Evolutionary conservation across 768 basidiomycete species (phyloP), one percentile per base, ranked within the genome.

Genomic region (Mycena metata): DNA sequence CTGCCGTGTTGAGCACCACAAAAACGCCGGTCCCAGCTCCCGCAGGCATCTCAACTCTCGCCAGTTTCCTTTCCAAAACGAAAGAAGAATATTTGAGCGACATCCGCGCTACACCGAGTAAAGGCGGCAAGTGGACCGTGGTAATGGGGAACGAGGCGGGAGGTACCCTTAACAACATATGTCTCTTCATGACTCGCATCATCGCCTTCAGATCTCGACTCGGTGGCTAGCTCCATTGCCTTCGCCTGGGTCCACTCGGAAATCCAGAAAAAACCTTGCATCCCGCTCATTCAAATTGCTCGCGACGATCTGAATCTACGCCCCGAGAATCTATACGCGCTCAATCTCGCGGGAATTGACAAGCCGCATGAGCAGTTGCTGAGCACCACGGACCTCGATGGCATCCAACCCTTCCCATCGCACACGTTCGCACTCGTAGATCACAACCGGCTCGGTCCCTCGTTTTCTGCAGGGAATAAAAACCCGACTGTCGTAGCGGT

Each of bases 101-200:
- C 55, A 73, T 90, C 19, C 75, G 81, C 26, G 79, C 79, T 1
- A 76, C 76, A 19, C 79, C 79, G 11, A 82, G 82, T 1, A 83
- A 84, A 45, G 85, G 82, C 0, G 71, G 77, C 8, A 86, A 89
- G 52, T 99, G 96, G 96, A 91, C 89, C 0, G 84, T 98, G 7
- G 92, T 90, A 0, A 94, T 96, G 90, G 96, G 97, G 0, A 99
- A 99, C 77, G 97, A 99, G 79, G 95, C 97, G 16, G 96, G 96
- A 75, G 97, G 97, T 96, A 64, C 43, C 59, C 30, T 46, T 57
- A 26, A 21, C 21, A 30, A 42, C 19, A 36, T 21, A 35, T 24
- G 13, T 58, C 23, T 36, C 41, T 43, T 58, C 39, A 49, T 52
- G 55, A 39, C 49, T 47, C 39, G n/a, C 12, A 5, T 13, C 39